Base-by-base conservation (phyloP, 805 yeast species). In the Sungouiella thailandica region DNA sequence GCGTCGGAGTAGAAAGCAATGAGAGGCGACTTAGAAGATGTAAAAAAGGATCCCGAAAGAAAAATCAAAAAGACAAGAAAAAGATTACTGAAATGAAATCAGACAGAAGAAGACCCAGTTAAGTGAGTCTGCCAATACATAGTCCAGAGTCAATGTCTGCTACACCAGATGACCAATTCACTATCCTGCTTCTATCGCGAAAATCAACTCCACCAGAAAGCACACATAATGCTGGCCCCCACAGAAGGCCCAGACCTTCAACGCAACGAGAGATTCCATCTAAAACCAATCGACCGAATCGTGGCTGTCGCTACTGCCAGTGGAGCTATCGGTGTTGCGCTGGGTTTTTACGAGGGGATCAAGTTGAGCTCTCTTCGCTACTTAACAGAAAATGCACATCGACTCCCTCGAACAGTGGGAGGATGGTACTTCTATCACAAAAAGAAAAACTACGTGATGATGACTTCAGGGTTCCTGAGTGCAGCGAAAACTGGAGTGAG, bases 341-440 rank as follows among this genome's bases (percentile, higher is more conserved):
- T 70, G 22, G 94, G 94, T 7, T 67, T 80, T 48, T 69, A 72
- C 34, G 59, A 66, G 11, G 90, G 90, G 3, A 74, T 75, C 47
- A 67, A 68, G 34, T 42, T 53, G 2, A 63, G 84, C 1, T 73
- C 83, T 1, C 57, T 78, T 27, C 68, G 76, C 27, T 86, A 73
- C 46, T 62, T 86, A 29, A 87, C 89, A 2, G 85, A 83, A 45
- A 86, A 86, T 49, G 82, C 93, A 10, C 95, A 86, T 52, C 55
- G 96, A 33, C 60, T 87, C 37, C 96, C 96, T 6, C 68, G 57
- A 15, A 76, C 81, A 0, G 80, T 76, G 34, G 88, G 86, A 14
- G 93, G 90, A 0, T 86, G 95, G 96, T 86, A 82, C 51, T 82
- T 80, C 53, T 86, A 86, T 57, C 93, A 86, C 58, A 85, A 83